Evolutionary conservation across 2,329 filamentous ascomycete species (phyloP).

Genomic region (Sclerotinia glacialis): DNA sequence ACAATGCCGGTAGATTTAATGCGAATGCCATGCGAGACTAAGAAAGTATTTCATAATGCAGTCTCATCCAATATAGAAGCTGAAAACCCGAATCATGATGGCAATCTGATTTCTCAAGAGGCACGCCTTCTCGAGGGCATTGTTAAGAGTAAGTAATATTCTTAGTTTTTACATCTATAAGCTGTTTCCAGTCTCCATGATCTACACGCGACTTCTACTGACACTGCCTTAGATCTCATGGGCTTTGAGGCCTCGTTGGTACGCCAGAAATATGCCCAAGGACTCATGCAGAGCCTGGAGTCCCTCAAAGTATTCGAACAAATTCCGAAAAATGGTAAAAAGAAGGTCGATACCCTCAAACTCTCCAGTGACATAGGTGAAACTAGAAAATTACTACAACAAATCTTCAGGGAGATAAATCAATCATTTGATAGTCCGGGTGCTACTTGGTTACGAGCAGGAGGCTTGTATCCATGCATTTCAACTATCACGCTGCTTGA

Average conservation of each 20-base stretch:
- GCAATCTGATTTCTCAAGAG: background rate
- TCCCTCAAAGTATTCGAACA: constrained; percentile 32
- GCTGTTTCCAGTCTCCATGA: background rate
- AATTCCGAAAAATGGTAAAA: background rate
- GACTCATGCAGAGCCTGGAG: constrained; percentile 40
- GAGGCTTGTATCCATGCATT: constrained; percentile 44
- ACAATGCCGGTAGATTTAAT: background rate
- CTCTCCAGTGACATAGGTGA: constrained; percentile 16
- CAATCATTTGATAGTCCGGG: constrained; percentile 22
- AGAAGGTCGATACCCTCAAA: background rate
- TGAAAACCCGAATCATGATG: background rate
- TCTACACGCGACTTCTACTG: background rate
- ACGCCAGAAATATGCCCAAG: constrained; percentile 42
- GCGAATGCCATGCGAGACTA: background rate
- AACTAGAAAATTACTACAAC: background rate
- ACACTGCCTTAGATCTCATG: background rate
- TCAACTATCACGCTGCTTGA: constrained; percentile 44
- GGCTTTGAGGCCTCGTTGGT: constrained; percentile 35
- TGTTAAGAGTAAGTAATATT: background rate
- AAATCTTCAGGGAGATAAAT: constrained; percentile 10
- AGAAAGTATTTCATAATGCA: too few species aligned
- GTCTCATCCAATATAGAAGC: too few species aligned
- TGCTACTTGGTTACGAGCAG: constrained; percentile 42
- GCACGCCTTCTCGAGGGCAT: background rate
- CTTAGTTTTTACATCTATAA: too few species aligned